A percentile compares a stretch with the other conserved stretches of the same genome.
phyloP scores from a whole-genome alignment of 1,139 yeast species.

The Geotrichum carabidarum region DNA sequence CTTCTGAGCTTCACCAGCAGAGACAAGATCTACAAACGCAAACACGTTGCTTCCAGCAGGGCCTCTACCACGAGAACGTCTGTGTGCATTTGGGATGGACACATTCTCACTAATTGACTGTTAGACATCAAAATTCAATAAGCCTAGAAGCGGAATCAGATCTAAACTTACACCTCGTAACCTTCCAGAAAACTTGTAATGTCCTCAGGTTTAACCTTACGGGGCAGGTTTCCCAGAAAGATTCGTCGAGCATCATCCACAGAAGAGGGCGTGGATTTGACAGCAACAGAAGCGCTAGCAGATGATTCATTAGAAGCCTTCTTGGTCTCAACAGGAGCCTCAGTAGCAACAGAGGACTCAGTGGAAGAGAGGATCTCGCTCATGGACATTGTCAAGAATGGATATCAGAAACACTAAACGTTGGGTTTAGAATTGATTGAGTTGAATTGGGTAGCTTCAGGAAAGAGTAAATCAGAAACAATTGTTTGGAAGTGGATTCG shows the following conservation, averaged over 20 bases:
- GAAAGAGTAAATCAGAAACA: not conserved
- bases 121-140: not conserved
- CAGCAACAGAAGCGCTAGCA: conserved; percentile 20
- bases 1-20: conserved; percentile 46
- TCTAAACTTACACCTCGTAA: conserved; percentile 1
- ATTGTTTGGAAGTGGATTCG: not conserved
- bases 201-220: conserved; percentile 13
- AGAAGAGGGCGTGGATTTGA: conserved; percentile 13
- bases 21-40: conserved; percentile 56
- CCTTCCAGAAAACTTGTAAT: conserved; percentile 12
- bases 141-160: too few species aligned
- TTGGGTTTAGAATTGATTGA: not conserved
- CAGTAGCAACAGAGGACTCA: conserved; percentile 20
- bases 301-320: conserved; percentile 28
- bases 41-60: conserved; percentile 5
- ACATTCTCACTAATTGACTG: conserved; percentile 21
- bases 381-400: conserved; percentile 5
- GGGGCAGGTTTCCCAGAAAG: conserved; percentile 15
- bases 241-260: conserved; percentile 16
- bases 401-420: not conserved
- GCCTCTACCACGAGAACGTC: conserved; percentile 5
- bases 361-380: conserved; percentile 38
- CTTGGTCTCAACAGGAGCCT: conserved; percentile 20
- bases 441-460: not conserved
- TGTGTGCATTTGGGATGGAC: conserved; percentile 20